These are phyloP conservation scores for Lentinula sp. DNA, from an alignment of 768 basidiomycete genomes.

Conservation along the genomic window DNA sequence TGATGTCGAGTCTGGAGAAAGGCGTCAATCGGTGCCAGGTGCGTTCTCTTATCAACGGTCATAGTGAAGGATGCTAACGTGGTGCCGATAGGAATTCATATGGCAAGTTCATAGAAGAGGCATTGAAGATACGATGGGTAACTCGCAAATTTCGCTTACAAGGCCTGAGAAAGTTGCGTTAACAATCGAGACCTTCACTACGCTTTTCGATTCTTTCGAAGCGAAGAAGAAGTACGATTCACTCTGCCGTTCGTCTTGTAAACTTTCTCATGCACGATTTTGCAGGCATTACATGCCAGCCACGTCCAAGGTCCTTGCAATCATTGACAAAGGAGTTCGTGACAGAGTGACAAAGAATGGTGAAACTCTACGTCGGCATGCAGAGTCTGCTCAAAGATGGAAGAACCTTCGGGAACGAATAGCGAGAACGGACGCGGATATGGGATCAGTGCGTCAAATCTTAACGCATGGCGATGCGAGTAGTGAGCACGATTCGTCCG, in stretches of 20 bases:
- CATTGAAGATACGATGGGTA: conserved; percentile 32
- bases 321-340: conserved; percentile 90
- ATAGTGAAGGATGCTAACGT: neutral
- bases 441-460: conserved; percentile 64
- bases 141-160: conserved; percentile 38
- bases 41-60: conserved; percentile 18
- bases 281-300: conserved; percentile 91
- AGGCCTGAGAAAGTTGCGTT: conserved; percentile 45
- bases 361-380: conserved; percentile 84
- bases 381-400: conserved; percentile 88
- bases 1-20: conserved; percentile 96
- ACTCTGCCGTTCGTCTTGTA: conserved; percentile 6
- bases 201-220: conserved; percentile 69
- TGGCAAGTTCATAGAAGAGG: conserved; percentile 68
- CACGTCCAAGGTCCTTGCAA: conserved; percentile 84
- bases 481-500: conserved; percentile 73
- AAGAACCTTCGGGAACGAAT: conserved; percentile 75
- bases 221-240: conserved; percentile 78
- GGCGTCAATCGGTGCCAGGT: conserved; percentile 88
- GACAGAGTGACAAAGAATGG: conserved; percentile 96
- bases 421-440: conserved; percentile 71
- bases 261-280: conserved; percentile 10
- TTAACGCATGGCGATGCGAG: conserved; percentile 47
- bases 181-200: conserved; percentile 57
- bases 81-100: conserved; percentile 65